Evolutionary conservation across 2,329 filamentous ascomycete genomes (phyloP), one percentile per base, ranked within the genome.

Genomic region (Cordyceps farinosa): DNA sequence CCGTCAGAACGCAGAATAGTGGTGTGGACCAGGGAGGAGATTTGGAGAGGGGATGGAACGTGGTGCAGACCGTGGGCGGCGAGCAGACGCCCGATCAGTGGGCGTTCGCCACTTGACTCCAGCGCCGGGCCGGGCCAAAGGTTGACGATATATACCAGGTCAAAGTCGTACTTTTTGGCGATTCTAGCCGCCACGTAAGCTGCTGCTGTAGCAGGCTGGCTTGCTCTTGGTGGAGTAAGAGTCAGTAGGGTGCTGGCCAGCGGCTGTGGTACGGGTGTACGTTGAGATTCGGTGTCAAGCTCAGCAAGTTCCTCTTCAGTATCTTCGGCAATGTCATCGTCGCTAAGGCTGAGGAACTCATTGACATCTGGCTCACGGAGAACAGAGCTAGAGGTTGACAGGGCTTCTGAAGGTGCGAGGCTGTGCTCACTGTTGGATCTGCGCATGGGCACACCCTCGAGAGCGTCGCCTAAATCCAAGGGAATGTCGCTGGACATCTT

Each of bases 111-210:
- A 34, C 34, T 54, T 3, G 54, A 51, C 34, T 58, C 42, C n/a
- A 42, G 27, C n/a, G 30, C 32, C 6, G 57, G 58, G 5, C 58
- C 76, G 3, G 84, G 83, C 84, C 84, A 86, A 15, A 87, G 73
- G 66, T 83, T 85, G 66, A 86, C 80, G 36, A 87, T 79, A 66
- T 87, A 87, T 13, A 86, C 77, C 30, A 87, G 75, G 66, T 85
- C 82, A 59, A 87, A 85, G 60, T 83, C 77, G 70, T 85, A 85
- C 60, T 80, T 79, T 4, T 76, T 78, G 5, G 84, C 84, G 45
- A 87, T 84, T 38, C 81, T 76, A 1, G 83, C 82, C 8, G 82
- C 82, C 70, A 84, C 79, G 53, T 84, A 80, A 8, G 84, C 84
- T 3, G 82, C 83, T 0, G 77, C 74, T 22, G 79, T 74, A 15